A percentile compares a stretch with the other conserved stretches of the same genome.
phyloP scores from a whole-genome alignment of 441 rosid genomes.

The Eutrema salsugineum region DNA sequence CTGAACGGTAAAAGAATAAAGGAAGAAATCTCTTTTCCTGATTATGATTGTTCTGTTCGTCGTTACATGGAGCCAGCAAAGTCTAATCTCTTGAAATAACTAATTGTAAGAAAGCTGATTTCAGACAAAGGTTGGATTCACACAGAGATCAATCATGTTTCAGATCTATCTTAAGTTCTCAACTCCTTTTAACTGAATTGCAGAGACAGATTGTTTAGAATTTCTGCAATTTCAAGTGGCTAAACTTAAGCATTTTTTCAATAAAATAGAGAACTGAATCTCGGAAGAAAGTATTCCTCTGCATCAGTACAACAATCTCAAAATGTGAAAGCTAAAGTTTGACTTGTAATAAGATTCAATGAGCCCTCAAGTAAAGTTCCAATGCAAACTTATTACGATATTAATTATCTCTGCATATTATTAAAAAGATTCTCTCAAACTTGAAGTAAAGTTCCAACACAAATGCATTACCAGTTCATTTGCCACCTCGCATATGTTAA shows the following conservation, averaged over 20 bases:
- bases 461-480: conserved; percentile 8
- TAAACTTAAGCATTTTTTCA: background rate
- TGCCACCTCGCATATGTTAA: conserved; percentile 17
- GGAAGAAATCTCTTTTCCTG: background rate
- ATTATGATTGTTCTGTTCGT: conserved; percentile 10
- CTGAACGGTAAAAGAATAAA: conserved; percentile 4
- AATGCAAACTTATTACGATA: background rate
- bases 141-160: background rate
- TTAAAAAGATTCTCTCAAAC: background rate
- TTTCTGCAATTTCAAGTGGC: background rate
- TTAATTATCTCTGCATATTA: background rate
- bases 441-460: conserved; percentile 20
- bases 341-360: conserved; percentile 21
- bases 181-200: background rate
- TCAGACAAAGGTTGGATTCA: background rate
- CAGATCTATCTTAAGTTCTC: background rate
- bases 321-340: background rate
- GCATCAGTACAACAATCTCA: background rate
- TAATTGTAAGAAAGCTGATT: background rate
- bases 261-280: background rate
- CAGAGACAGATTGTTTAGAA: background rate
- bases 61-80: conserved; percentile 11
- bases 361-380: conserved; percentile 15
- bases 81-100: background rate
- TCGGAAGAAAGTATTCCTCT: background rate